phyloP scores from a whole-genome alignment of 768 basidiomycete genomes.

The Naganishia vishniacii region DNA sequence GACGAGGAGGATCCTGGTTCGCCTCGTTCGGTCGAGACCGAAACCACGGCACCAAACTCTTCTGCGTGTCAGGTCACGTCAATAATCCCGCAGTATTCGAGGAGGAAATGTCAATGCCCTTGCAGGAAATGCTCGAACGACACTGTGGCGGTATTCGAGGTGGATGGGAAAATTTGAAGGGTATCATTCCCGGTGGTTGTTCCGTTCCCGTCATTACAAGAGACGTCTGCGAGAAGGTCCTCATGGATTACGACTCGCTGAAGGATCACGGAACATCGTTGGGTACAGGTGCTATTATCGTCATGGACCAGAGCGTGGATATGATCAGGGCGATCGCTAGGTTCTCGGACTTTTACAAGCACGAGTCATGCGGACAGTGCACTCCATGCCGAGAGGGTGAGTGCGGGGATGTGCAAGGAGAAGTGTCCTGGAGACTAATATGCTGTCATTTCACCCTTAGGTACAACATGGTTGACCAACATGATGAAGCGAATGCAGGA shows the following conservation, averaged over 20 bases:
- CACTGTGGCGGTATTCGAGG: constrained; percentile 92
- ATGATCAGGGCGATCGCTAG: constrained; percentile 89
- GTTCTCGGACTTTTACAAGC: constrained; percentile 89
- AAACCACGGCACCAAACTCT: constrained; percentile 95
- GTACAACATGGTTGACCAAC: constrained; percentile 99
- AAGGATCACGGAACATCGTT: constrained; percentile 95
- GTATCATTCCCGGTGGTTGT: constrained; percentile 92
- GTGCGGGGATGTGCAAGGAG: not conserved
- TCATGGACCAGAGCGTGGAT: constrained; percentile 97
- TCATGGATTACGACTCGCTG: constrained; percentile 99
- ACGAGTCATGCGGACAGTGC: constrained; percentile 89
- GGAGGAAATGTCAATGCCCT: constrained; percentile 97
- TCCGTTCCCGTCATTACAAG: constrained; percentile 90
- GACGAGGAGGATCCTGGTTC: constrained; percentile 85
- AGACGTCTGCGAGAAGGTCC: constrained; percentile 72
- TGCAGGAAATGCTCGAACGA: constrained; percentile 89
- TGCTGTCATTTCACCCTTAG: constrained; percentile 41
- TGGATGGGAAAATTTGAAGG: constrained; percentile 94
- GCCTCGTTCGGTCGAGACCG: constrained; percentile 82
- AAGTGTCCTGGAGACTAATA: constrained; percentile 53
- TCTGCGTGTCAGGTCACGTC: constrained; percentile 93
- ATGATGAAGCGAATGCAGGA: constrained; percentile 98
- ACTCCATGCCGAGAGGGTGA: constrained; percentile 64
- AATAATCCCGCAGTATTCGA: constrained; percentile 97
- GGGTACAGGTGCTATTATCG: constrained; percentile 96